Base-by-base conservation (phyloP, 2,329 filamentous ascomycete genomes). In the Talaromyces sp. region DNA sequence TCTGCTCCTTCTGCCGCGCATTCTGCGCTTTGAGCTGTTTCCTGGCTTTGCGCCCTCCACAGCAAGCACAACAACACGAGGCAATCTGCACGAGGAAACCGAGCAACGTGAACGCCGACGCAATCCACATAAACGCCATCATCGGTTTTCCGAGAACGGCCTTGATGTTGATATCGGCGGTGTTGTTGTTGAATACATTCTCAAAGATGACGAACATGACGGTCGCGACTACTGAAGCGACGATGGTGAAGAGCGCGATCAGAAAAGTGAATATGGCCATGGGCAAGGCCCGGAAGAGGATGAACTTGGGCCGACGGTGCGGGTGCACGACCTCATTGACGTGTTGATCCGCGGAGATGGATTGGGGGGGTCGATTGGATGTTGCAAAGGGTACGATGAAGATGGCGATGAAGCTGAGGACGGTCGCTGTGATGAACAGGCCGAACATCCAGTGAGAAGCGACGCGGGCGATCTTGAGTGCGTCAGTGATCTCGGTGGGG, bases 101-200 rank as follows among this genome's bases (percentile, higher is more conserved):
- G 21, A 93, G 70, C 5, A 91, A 77, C 1, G 85, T 84, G 64
- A 88, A 85, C 0, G 81, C 85, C 0, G 87, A 83, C 0, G 88
- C 90, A 31, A 92, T 84, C 93, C 93, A 98, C 88, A 96, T 93
- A 72, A 96, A 96, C 0, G 80, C 89, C 70, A 96, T 85, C 89
- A 96, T 93, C 67, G 86, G 83, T 39, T 74, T 77, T 5, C 92
- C 92, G 37, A 96, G 79, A 2, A 83, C 77, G 2, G 88, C 90
- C 9, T 78, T 74, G 68, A 97, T 92, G 74, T 96, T 95, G 59
- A 97, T 80, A 63, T 90, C 86, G 2, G 83, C 82, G 70, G 90
- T 86, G 4, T 79, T 77, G 31, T 83, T 83, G 23, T 86, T 86
- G 68, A 96, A 86, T 61, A 91, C 90, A 64, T 91, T 87, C 67